Evolutionary conservation across 2,329 filamentous ascomycete species (phyloP), one percentile per base, ranked within the genome.

Genomic region (Microdochium bolleyi): DNA sequence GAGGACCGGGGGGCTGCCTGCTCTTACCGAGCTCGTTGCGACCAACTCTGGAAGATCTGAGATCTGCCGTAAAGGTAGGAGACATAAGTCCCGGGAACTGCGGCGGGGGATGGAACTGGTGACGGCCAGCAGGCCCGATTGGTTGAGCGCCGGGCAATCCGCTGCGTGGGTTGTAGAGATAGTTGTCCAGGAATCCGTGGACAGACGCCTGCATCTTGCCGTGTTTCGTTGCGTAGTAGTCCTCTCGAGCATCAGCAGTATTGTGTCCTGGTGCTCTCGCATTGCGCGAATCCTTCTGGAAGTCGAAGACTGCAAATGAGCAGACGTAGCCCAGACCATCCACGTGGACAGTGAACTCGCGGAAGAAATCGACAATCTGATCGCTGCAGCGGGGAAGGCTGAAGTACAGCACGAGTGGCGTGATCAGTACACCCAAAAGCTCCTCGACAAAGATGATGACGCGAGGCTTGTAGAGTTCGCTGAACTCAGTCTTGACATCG

Each of bases 201-300:
- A 96, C 94, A 0, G 92, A 97, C 16, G 91, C 89, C n/a, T 94
- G 86, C 89, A 99, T 96, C 73, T 99, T 99, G 57, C 92, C 89
- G 63, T 99, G 92, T 64, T 96, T 96, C 10, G 91, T 90, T 22
- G 89, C 85, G 64, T 94, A 97, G 67, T 97, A 97, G 60, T 96
- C 92, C 54, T 94, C 89, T 11, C 94, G 84, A 10, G 91, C 79
- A 64, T 91, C 87, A n/a, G 77, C 67, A 57, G 62, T 67, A 52
- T 59, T 66, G 55, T 54, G 70, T 11, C 68, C 70, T 37, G 66
- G 65, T 16, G 68, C 69, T 51, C 67, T 71, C 3, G 66, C 66
- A 24, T 73, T 72, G 14, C 71, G 73, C 22, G 85, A 77, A 24
- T 85, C 88, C 66, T 91, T 92, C 68, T 95, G 92, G 72, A 97